phyloP scores from a whole-genome alignment of 257 asterid genomes.

The Plantago ovata region DNA sequence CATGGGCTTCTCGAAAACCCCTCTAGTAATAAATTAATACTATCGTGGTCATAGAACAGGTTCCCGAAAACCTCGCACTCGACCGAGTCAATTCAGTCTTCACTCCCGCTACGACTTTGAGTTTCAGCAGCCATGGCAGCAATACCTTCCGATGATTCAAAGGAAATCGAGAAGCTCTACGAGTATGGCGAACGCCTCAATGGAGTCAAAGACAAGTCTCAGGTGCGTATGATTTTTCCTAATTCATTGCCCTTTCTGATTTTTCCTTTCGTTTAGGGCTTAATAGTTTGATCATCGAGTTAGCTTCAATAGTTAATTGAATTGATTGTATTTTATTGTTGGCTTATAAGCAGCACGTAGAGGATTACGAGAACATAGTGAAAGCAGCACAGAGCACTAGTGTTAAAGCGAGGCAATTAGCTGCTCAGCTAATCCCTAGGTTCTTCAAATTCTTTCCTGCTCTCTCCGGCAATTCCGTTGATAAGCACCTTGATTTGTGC shows the following conservation, averaged over 20 bases:
- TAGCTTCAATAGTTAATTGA: not conserved
- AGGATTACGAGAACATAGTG: constrained; percentile 71
- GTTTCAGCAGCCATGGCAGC: constrained; percentile 25
- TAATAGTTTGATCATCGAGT: constrained; percentile 11
- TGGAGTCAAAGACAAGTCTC: constrained; percentile 82
- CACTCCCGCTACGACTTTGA: not conserved
- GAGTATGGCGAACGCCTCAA: constrained; percentile 81
- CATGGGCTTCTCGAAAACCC: too few relatives aligned
- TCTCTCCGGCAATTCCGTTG: constrained; percentile 65
- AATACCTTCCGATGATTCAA: constrained; percentile 49
- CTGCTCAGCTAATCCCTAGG: constrained; percentile 92
- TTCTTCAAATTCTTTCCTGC: constrained; percentile 78
- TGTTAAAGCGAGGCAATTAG: constrained; percentile 80
- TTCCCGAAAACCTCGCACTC: not conserved
- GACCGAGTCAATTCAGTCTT: not conserved
- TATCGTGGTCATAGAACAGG: too few relatives aligned
- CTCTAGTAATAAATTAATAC: too few relatives aligned
- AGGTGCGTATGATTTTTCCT: constrained; percentile 36
- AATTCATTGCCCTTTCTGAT: not conserved
- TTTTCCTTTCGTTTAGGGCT: constrained; percentile 31
- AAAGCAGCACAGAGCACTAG: constrained; percentile 70
- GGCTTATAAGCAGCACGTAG: constrained; percentile 42
- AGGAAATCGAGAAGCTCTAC: constrained; percentile 75
- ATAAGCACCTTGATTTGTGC: constrained; percentile 91
- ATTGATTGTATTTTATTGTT: constrained; percentile 13